Conservation (phyloP, 2,329 filamentous ascomycete genomes). For the Septoria linicola region DNA sequence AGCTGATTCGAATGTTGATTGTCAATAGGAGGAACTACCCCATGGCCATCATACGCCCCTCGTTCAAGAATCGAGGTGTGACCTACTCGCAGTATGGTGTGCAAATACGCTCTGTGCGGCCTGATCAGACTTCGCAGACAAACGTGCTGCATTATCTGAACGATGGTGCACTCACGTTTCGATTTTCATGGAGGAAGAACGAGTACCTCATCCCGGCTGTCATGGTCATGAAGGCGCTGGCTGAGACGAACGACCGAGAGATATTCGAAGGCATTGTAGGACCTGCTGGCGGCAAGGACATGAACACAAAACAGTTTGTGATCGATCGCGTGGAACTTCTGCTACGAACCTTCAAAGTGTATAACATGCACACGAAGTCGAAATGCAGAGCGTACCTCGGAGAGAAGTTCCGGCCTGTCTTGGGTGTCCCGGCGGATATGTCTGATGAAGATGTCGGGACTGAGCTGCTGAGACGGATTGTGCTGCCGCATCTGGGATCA, state of each 20-base stretch:
- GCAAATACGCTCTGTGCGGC: constrained; percentile 84
- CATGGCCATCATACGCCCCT: constrained; percentile 87
- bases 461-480: constrained; percentile 85
- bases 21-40: constrained; percentile 91
- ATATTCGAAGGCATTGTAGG: constrained; percentile 94
- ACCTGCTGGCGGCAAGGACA: constrained; percentile 69
- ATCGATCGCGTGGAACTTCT: constrained; percentile 92
- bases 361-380: constrained; percentile 75
- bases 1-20: constrained; percentile 88
- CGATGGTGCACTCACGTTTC: constrained; percentile 94
- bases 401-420: constrained; percentile 83
- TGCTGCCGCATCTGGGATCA: constrained; percentile 87
- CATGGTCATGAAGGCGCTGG: constrained; percentile 93
- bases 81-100: constrained; percentile 89
- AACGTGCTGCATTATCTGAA: constrained; percentile 94
- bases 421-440: constrained; percentile 80
- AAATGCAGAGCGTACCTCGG: constrained; percentile 86
- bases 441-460: constrained; percentile 85
- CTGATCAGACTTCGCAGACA: constrained; percentile 97
- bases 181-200: constrained; percentile 96
- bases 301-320: constrained; percentile 82
- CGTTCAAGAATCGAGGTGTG: constrained; percentile 82
- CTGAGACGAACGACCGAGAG: constrained; percentile 94
- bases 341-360: constrained; percentile 88
- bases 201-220: constrained; percentile 94